Conservation (phyloP, 768 basidiomycete genomes). For the Macrolepiota fuliginosa region DNA sequence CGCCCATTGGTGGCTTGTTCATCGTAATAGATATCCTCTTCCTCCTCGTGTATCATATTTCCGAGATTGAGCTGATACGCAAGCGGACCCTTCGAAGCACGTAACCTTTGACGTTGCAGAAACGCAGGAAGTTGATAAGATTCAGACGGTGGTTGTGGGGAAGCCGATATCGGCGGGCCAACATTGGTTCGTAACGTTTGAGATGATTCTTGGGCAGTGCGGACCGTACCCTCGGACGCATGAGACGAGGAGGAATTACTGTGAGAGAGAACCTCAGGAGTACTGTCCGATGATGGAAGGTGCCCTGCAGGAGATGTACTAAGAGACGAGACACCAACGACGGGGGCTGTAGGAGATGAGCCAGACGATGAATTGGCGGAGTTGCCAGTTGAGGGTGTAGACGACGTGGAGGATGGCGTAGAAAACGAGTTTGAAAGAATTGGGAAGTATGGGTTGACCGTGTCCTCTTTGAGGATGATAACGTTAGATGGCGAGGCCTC, state of each 20-base stretch:
- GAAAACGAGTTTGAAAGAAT: conserved; percentile 23
- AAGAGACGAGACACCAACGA: not conserved
- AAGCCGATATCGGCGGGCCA: not conserved
- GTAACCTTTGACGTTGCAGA: not conserved
- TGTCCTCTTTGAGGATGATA: conserved; percentile 17
- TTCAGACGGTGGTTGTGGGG: not conserved
- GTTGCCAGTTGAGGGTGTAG: conserved; percentile 10
- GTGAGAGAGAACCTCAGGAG: not conserved
- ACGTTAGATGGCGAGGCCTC: conserved; percentile 8
- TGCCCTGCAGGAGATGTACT: not conserved
- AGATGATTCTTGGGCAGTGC: not conserved
- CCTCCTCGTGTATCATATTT: conserved; percentile 10
- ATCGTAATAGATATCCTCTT: conserved; percentile 18
- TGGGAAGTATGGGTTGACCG: conserved; percentile 56
- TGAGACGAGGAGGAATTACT: not conserved
- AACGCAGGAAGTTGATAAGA: not conserved
- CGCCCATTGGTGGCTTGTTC: conserved; percentile 80
- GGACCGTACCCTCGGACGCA: not conserved
- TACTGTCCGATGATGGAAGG: not conserved
- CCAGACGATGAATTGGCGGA: conserved; percentile 7
- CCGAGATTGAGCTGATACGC: conserved; percentile 10
- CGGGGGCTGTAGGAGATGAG: conserved; percentile 5
- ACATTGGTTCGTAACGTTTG: not conserved
- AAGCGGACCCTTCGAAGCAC: not conserved
- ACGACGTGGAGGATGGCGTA: conserved; percentile 13